Conservation (phyloP, 129 eudicot genomes). For the Tagetes erecta region DNA sequence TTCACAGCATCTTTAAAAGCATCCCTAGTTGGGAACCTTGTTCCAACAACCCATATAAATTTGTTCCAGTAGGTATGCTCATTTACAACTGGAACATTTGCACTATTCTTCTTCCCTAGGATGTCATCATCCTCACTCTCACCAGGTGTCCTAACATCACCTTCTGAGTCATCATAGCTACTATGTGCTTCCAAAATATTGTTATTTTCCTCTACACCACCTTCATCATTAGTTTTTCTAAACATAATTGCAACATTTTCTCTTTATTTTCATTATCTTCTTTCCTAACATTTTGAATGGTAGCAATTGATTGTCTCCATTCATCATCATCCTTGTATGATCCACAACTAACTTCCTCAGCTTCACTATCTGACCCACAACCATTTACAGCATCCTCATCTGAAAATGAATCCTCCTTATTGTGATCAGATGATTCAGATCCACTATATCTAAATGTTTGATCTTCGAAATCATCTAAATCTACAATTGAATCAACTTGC, state of each 20-base stretch:
- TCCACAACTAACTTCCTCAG: neutral
- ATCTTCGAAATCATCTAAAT: too few relatives aligned
- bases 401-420: too few relatives aligned
- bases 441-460: too few relatives aligned
- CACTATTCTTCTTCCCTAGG: too few relatives aligned
- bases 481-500: too few relatives aligned
- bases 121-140: neutral
- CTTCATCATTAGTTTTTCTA: too few relatives aligned
- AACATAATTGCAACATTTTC: neutral
- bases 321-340: neutral
- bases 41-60: neutral
- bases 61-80: neutral
- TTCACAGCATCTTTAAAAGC: neutral
- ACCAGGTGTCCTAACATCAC: neutral
- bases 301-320: neutral
- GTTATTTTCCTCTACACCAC: too few relatives aligned
- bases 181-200: neutral
- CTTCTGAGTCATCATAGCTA: neutral
- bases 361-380: too few relatives aligned
- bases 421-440: too few relatives aligned
- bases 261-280: neutral
- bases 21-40: neutral
- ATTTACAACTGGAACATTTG: too few relatives aligned
- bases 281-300: neutral
- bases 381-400: too few relatives aligned